phyloP scores from a whole-genome alignment of 495 filamentous ascomycete genomes.

The Cetradonia linearis region DNA sequence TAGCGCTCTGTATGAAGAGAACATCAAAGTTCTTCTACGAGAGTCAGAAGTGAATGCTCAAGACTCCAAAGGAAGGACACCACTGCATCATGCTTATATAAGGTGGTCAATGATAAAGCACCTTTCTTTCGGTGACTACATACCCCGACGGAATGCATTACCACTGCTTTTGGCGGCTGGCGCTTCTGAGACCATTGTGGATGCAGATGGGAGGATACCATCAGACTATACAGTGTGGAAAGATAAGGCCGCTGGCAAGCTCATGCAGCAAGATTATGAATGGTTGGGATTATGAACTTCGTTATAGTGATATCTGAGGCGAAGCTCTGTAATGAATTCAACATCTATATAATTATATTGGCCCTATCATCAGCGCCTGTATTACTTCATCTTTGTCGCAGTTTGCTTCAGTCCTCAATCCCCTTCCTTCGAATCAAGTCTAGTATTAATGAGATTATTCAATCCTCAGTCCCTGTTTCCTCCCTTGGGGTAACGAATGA shows the following conservation, averaged over 20 bases:
- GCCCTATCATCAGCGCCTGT: no score
- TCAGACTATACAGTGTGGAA: background rate
- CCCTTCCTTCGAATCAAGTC: background rate
- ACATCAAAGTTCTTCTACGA: background rate
- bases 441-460: background rate
- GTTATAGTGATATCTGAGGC: background rate
- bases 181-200: background rate
- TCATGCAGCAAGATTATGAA: background rate
- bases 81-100: constrained; percentile 13
- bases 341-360: background rate
- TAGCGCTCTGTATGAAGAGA: background rate
- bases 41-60: constrained; percentile 1
- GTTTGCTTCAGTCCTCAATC: no score
- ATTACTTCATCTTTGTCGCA: no score
- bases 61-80: constrained; percentile 11
- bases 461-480: background rate
- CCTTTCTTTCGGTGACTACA: background rate
- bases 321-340: background rate
- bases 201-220: background rate
- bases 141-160: background rate
- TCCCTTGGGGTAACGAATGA: background rate
- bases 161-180: background rate
- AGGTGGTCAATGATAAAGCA: background rate
- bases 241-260: background rate
- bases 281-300: background rate